Evolutionary conservation across 2,329 filamentous ascomycete genomes (phyloP).

Genomic region (Karstenula rhodostoma): DNA sequence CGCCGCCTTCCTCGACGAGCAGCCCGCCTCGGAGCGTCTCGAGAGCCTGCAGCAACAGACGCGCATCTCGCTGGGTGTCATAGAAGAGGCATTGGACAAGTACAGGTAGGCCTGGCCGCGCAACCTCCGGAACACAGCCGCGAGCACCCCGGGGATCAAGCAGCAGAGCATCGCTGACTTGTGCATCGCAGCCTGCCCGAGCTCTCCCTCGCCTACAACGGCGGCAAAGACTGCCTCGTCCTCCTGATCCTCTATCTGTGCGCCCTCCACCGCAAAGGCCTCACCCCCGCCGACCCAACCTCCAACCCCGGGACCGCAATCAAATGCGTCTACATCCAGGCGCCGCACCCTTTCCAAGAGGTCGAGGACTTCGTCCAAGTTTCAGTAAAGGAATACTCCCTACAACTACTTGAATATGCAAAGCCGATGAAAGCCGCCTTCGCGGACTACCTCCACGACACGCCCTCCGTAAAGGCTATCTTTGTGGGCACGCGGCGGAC

Average conservation of each 20-base stretch:
- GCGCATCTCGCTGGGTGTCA: slow-evolving; percentile 73
- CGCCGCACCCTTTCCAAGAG: slow-evolving; percentile 81
- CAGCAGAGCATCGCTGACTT: slow-evolving; percentile 27
- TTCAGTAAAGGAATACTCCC: slow-evolving; percentile 73
- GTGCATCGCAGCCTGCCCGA: slow-evolving; percentile 68
- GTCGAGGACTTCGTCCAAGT: slow-evolving; percentile 83
- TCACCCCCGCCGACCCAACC: slow-evolving; percentile 31
- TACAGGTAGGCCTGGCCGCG: slow-evolving; percentile 69
- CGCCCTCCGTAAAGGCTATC: slow-evolving; percentile 74
- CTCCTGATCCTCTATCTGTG: slow-evolving; percentile 87
- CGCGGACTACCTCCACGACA: slow-evolving; percentile 74
- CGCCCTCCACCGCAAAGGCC: slow-evolving; percentile 55
- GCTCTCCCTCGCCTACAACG: slow-evolving; percentile 93
- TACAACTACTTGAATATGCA: slow-evolving; percentile 77
- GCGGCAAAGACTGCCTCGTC: slow-evolving; percentile 96
- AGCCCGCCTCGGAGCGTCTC: slow-evolving; percentile 65
- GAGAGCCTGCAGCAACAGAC: slow-evolving; percentile 77
- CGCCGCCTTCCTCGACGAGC: slow-evolving; percentile 69
- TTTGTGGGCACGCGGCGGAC: slow-evolving; percentile 89
- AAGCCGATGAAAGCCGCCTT: slow-evolving; percentile 84
- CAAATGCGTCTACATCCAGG: slow-evolving; percentile 88
- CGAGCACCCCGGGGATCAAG: slow-evolving; percentile 13
- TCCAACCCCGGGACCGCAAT: slow-evolving; percentile 56
- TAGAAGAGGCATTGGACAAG: slow-evolving; percentile 75
- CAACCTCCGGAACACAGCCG: neutral